Conservation (phyloP, 129 eudicot genomes). For the Flaveria bidentis region DNA sequence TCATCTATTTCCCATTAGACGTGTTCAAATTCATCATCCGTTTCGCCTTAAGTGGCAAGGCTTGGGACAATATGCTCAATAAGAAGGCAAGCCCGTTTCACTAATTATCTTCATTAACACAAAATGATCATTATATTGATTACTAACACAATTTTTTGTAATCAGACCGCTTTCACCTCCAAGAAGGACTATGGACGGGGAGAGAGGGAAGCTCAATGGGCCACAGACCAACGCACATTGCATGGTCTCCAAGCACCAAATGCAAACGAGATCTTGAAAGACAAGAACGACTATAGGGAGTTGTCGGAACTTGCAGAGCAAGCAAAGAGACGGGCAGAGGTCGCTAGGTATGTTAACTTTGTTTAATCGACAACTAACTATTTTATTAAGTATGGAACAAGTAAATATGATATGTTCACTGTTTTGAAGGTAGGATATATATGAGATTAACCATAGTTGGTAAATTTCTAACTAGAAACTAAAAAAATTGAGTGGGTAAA, state of each 20-base stretch:
- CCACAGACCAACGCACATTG: conserved; percentile 47
- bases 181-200: conserved; percentile 54
- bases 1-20: conserved; percentile 69
- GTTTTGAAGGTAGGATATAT: neutral
- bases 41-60: conserved; percentile 68
- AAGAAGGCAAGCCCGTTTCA: conserved; percentile 45
- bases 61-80: conserved; percentile 68
- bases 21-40: conserved; percentile 65
- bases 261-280: conserved; percentile 33
- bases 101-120: neutral
- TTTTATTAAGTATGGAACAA: neutral
- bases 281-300: conserved; percentile 36
- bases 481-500: neutral
- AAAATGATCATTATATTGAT: neutral
- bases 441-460: neutral
- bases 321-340: conserved; percentile 53
- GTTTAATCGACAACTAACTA: neutral
- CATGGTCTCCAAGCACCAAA: conserved; percentile 49
- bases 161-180: conserved; percentile 49
- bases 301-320: conserved; percentile 48
- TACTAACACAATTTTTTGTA: neutral
- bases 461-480: no score
- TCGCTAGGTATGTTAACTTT: conserved; percentile 40
- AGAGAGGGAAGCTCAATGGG: conserved; percentile 58
- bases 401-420: neutral